Evolutionary conservation across 345 rosid genomes (phyloP).

Genomic region (Carallia pectinifolia): DNA sequence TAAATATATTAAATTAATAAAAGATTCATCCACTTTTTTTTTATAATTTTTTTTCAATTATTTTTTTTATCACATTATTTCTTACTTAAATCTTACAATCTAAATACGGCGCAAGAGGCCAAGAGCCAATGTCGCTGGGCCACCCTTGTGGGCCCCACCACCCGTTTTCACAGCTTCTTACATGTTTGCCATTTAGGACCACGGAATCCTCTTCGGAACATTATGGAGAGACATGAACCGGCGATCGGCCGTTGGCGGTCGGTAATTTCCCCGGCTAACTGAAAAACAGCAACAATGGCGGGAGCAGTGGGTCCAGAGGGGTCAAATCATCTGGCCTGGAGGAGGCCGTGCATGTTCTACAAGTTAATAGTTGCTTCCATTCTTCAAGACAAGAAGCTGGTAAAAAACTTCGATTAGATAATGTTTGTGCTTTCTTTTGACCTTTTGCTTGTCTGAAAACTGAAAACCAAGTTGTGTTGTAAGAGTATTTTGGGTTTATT

Average conservation of each 20-base stretch:
- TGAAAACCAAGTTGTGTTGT: too few species aligned
- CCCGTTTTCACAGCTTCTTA: not conserved
- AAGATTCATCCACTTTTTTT: too few species aligned
- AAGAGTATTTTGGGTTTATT: too few species aligned
- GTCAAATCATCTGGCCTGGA: constrained; percentile 9
- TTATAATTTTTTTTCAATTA: too few species aligned
- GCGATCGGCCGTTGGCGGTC: not conserved
- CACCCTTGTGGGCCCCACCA: not conserved
- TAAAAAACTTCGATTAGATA: constrained; percentile 3
- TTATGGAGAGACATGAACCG: not conserved
- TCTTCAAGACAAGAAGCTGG: constrained; percentile 41
- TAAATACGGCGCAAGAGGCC: too few species aligned
- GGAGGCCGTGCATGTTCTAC: constrained; percentile 34
- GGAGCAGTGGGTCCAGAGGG: constrained; percentile 17
- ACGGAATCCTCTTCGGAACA: not conserved
- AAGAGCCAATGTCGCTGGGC: too few species aligned
- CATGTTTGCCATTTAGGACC: not conserved
- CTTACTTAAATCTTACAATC: too few species aligned
- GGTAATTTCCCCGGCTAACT: not conserved
- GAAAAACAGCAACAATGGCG: constrained; percentile 18
- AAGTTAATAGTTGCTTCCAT: constrained; percentile 37
- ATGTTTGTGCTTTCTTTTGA: constrained; percentile 8
- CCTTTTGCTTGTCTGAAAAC: not conserved
- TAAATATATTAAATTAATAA: too few species aligned
- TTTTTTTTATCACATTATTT: too few species aligned